A percentile compares a stretch with the other conserved stretches of the same genome.
phyloP scores from a whole-genome alignment of 495 filamentous ascomycete species.

The Hypoxylon crocopeplum region DNA sequence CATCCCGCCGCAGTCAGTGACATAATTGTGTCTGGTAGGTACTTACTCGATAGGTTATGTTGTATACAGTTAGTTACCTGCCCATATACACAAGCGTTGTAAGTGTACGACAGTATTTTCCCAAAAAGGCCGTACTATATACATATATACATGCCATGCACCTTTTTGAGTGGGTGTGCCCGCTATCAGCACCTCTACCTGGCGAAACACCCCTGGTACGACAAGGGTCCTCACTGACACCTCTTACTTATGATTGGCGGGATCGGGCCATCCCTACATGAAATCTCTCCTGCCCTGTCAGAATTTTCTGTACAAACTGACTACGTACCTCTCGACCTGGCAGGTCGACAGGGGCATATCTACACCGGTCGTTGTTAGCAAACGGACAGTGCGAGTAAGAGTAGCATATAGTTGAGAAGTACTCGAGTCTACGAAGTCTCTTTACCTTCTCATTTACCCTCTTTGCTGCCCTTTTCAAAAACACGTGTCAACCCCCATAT shows the following conservation, averaged over 20 bases:
- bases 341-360: constrained; percentile 3
- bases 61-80: no score
- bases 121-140: constrained; percentile 26
- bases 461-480: no score
- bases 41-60: no score
- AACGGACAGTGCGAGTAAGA: constrained; percentile 34
- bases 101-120: constrained; percentile 14
- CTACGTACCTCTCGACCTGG: constrained; percentile 13
- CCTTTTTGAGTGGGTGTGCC: constrained; percentile 26
- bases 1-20: neutral
- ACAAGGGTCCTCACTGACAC: constrained; percentile 26
- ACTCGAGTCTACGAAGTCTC: no score
- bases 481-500: constrained; percentile 1
- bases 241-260: constrained; percentile 21
- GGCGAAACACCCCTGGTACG: constrained; percentile 25
- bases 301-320: constrained; percentile 14
- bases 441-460: no score
- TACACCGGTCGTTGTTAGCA: constrained; percentile 33
- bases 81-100: no score
- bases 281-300: constrained; percentile 27
- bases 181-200: constrained; percentile 17
- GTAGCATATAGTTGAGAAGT: neutral
- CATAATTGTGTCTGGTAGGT: neutral
- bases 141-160: constrained; percentile 31
- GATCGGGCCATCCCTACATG: constrained; percentile 29